Evolutionary conservation across 305 asterid genomes (phyloP).

Genomic region (Lippia alba): DNA sequence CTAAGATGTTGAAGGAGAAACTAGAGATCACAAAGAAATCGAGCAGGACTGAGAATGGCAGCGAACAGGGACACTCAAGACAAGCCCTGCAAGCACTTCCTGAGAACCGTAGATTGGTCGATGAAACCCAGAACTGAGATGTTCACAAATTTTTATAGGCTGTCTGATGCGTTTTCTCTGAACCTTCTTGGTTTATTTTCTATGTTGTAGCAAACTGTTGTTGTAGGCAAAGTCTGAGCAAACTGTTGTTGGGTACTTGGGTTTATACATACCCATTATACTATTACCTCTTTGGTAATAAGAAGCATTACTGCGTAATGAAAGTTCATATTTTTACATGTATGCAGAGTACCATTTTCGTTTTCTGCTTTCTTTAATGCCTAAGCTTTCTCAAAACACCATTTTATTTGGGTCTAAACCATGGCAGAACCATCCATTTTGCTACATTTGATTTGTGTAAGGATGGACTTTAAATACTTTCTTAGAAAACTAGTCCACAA

Average conservation of each 20-base stretch:
- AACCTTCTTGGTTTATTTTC: slow-evolving; percentile 43
- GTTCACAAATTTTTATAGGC: background rate
- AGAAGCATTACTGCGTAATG: background rate
- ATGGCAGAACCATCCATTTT: no score
- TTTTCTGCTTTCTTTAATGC: slow-evolving; percentile 1
- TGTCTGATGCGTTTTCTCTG: slow-evolving; percentile 1
- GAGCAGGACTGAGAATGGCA: slow-evolving; percentile 36
- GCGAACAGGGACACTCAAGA: slow-evolving; percentile 34
- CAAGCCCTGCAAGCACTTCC: slow-evolving; percentile 53
- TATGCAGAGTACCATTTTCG: background rate
- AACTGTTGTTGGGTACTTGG: no score
- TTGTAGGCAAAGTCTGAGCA: background rate
- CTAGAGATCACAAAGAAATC: slow-evolving; percentile 40
- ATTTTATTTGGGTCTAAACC: no score
- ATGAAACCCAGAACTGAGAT: slow-evolving; percentile 26
- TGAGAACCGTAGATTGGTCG: slow-evolving; percentile 39
- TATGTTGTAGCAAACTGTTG: background rate
- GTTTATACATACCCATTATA: no score
- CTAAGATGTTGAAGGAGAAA: slow-evolving; percentile 53
- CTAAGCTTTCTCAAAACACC: background rate
- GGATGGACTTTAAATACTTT: no score
- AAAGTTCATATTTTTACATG: background rate
- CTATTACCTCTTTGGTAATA: slow-evolving; percentile 38
- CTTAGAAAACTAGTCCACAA: no score
- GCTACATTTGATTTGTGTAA: no score